Evolutionary conservation across 352 stramenopile genomes (phyloP), one percentile per base, ranked within the genome.

Genomic region (Globisporangium spinosum): DNA sequence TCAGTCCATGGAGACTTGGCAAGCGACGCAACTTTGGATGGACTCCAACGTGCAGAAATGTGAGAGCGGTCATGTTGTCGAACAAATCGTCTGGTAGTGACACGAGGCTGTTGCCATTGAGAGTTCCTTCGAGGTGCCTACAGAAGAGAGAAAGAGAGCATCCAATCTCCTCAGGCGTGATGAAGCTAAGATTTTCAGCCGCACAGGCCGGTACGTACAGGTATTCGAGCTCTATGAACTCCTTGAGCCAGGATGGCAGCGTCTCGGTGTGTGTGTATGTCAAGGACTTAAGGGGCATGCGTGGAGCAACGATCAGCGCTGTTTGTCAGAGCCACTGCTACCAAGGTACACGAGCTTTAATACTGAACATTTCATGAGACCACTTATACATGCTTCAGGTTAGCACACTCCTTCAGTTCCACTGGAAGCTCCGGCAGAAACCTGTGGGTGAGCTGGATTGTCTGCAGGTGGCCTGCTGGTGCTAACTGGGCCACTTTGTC

Each of bases 401-500:
- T 53, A 4, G 43, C 64, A 58, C 74, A 81, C 13, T 22, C 38
- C 3, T 58, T 59, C 22, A 80, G 40, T 12, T 65, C 40, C 3
- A 76, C 47, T 0, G 76, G 76, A n/a, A 79, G 53, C 8, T 27
- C 51, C 1, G 23, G 29, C 0, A 84, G 53, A 1, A 47, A 43
- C 0, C 72, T 67, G 49, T 84, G 82, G 12, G 77, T 67, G 45
- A 84, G 2, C 27, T 80, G 69, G 10, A 80, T 17, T 2, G 71
- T 78, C 17, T 74, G 58, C 0, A 82, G 53, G 29, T 73, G 54
- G 7, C 75, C 77, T 0, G 66, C 62, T 2, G 68, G 49, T 2
- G 77, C 70, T 2, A 84, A 61, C 2, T 71, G 54, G 2, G 47
- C 56, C 7, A 84, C 55, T 17, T 53, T 70, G 9, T 27, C 32